Evolutionary conservation across 192 early-diverging fungal species (phyloP).

Genomic region (Coemansia sp.): DNA sequence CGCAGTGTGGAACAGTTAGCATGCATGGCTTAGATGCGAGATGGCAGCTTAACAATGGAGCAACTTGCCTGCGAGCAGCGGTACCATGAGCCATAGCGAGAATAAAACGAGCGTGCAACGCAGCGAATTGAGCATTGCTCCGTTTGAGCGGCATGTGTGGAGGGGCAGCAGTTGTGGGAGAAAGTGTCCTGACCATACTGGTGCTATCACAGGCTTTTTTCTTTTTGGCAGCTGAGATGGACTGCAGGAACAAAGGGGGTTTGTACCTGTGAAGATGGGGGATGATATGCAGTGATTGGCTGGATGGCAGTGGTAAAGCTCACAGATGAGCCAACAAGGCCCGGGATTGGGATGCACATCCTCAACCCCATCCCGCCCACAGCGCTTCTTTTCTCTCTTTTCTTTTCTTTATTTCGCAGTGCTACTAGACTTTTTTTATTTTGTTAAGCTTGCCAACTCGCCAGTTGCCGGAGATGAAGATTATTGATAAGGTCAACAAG

Average conservation of each 20-base stretch:
- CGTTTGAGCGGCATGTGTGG: not conserved
- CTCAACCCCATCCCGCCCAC: not conserved
- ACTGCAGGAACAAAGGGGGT: not conserved
- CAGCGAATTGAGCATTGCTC: not conserved
- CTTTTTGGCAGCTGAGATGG: not conserved
- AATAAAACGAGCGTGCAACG: not conserved
- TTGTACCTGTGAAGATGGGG: not conserved
- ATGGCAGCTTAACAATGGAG: not conserved
- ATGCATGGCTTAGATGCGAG: not conserved
- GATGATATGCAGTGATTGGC: constrained; percentile 13
- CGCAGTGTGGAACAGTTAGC: not conserved
- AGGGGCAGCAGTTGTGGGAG: not conserved
- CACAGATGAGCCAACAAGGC: constrained; percentile 9
- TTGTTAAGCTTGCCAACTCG: not conserved
- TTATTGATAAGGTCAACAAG: constrained; percentile 71
- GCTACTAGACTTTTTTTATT: not conserved
- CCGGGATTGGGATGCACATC: constrained; percentile 3
- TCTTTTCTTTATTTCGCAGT: not conserved
- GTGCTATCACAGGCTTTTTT: not conserved
- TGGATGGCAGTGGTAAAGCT: not conserved
- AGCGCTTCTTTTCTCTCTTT: constrained; percentile 6
- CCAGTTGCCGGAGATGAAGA: constrained; percentile 56
- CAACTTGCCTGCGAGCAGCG: constrained; percentile 9
- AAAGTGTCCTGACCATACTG: not conserved
- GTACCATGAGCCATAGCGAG: not conserved